Conservation (phyloP, 2,329 filamentous ascomycete genomes). For the Penicillium sp. region DNA sequence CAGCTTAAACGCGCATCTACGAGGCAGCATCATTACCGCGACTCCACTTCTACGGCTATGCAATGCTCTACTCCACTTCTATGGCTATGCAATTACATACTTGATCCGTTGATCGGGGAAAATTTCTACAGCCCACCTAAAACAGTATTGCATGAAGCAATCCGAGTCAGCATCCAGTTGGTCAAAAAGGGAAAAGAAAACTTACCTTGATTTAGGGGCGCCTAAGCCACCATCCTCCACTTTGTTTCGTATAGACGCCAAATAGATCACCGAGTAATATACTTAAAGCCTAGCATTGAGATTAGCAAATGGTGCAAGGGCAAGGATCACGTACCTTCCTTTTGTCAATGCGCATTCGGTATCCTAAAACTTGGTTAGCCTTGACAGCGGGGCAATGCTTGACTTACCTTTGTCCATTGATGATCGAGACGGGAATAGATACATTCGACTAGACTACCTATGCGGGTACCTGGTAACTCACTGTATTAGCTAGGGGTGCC, state of each 20-base stretch:
- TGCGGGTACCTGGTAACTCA: not conserved
- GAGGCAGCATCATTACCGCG: not conserved
- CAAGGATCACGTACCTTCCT: not conserved
- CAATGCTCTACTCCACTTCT: slow-evolving; percentile 1
- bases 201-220: too few species aligned
- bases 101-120: too few species aligned
- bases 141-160: too few species aligned
- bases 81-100: slow-evolving; percentile 8
- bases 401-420: not conserved
- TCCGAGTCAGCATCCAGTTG: too few species aligned
- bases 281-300: not conserved
- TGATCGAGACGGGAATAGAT: too few species aligned
- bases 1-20: not conserved
- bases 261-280: not conserved
- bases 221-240: too few species aligned
- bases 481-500: not conserved
- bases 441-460: too few species aligned
- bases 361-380: not conserved
- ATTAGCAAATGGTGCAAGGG: not conserved
- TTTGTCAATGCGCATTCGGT: not conserved
- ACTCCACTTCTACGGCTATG: slow-evolving; percentile 7
- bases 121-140: too few species aligned
- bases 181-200: too few species aligned
- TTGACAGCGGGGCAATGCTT: not conserved
- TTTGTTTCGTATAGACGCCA: too few species aligned